Evolutionary conservation across 176 grass and related monocot species (phyloP), one percentile per base, ranked within the genome.

Genomic region (Carex scoparia): DNA sequence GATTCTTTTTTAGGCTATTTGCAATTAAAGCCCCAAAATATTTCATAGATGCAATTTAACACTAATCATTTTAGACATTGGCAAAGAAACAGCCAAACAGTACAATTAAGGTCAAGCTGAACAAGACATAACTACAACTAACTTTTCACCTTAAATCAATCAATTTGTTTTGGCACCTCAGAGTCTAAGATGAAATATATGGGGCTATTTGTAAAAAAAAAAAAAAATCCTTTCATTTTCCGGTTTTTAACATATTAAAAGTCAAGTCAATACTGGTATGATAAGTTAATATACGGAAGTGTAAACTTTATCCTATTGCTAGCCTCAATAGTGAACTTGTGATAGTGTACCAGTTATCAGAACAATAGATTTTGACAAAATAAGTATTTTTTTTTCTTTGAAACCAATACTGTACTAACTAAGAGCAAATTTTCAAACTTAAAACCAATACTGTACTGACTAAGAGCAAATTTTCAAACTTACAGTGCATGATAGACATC

Each of bases 401-500:
- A 23, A 1, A 48, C 5, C 65, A 5, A 15, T 33, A 68, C 8
- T 23, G 8, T 73, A 73, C 18, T 73, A 18, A 23, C 40, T 48
- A 48, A 23, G 23, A 23, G 23, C 23, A 23, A 23, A 23, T 23
- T 23, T 23, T 23, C 23, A 23, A 23, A 23, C 23, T 72, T 46
- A 11, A 23, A 1, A 48, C 5, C 65, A 1, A 68, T 33, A 68
- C 18, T 23, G 8, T 72, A 72, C 7, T 72, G 8, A 23, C 40
- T 48, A 46, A 38, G 51, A 23, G 42, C 69, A 77, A 49, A 77
- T 30, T 33, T 56, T 57, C 28, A 55, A 18, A 55, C 74, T 57
- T 78, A 78, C 74, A 78, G 74, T 18, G 5, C 11, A 78, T 78
- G 74, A 78, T 8, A 78, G 5, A 30, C 74, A 78, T 78, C 51